A percentile compares a stretch with the other conserved stretches of the same genome.
phyloP scores from a whole-genome alignment of 768 basidiomycete genomes.

The Porphyrellus cyaneotinctus region DNA sequence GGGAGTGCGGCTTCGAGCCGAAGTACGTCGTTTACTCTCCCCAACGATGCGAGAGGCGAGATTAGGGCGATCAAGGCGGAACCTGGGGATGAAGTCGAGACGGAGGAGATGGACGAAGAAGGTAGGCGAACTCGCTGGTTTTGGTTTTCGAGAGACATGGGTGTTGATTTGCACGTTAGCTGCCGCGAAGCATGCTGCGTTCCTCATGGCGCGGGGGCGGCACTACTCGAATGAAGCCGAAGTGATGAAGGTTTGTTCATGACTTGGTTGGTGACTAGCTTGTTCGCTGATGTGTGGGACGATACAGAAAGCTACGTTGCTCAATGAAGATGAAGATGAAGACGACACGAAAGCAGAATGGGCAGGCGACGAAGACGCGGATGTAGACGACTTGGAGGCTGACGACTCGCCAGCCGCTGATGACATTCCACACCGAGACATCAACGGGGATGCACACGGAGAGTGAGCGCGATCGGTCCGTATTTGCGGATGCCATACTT shows the following conservation, averaged over 20 bases:
- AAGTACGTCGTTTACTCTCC: conserved; percentile 81
- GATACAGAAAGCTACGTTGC: conserved; percentile 55
- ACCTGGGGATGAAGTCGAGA: conserved; percentile 55
- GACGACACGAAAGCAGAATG: conserved; percentile 5
- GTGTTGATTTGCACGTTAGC: conserved; percentile 40
- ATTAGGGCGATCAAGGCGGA: conserved; percentile 44
- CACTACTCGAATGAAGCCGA: conserved; percentile 92
- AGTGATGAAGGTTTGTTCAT: conserved; percentile 74
- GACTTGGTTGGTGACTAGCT: not conserved
- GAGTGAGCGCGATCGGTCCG: conserved; percentile 2
- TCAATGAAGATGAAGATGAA: conserved; percentile 62
- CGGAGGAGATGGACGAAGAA: conserved; percentile 85
- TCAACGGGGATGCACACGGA: conserved; percentile 24
- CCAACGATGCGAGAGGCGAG: conserved; percentile 60
- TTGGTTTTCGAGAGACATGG: not conserved
- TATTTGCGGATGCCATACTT: not conserved
- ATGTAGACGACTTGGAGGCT: conserved; percentile 7
- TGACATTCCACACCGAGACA: not conserved
- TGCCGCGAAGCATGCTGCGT: conserved; percentile 76
- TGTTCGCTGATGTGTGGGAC: conserved; percentile 3
- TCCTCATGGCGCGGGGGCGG: conserved; percentile 72
- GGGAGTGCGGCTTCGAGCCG: conserved; percentile 65
- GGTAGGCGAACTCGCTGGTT: conserved; percentile 40
- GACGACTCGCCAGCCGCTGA: conserved; percentile 2
- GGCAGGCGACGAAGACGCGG: conserved; percentile 6